Conservation (phyloP, 257 asterid species). For the Solanum bukasovii region DNA sequence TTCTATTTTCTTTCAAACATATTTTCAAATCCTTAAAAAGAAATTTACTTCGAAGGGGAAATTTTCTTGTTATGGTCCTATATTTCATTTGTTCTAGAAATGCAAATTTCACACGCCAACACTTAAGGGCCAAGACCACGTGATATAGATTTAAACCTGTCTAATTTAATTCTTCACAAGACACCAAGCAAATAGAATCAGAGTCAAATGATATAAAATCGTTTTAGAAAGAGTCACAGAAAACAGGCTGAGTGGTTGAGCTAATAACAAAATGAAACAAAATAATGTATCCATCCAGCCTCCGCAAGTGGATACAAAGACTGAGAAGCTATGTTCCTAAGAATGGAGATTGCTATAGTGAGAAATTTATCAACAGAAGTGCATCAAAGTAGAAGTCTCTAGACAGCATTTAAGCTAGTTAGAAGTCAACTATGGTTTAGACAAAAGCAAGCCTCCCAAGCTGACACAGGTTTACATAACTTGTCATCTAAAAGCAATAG, state of each 20-base stretch:
- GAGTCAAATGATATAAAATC: not conserved
- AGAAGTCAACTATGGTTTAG: not conserved
- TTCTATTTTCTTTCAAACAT: not conserved
- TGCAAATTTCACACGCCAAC: not conserved
- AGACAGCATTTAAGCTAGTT: not conserved
- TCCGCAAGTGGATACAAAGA: not conserved
- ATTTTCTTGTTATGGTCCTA: not conserved
- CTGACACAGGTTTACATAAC: not conserved
- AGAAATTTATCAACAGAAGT: not conserved
- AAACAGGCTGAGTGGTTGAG: not conserved
- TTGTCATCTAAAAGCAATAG: not conserved
- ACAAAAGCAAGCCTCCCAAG: not conserved
- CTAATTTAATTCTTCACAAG: not conserved
- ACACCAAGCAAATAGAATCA: not conserved
- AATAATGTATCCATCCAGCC: not conserved
- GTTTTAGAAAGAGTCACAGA: not conserved
- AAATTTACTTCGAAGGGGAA: not conserved
- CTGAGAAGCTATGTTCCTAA: not conserved
- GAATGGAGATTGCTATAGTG: not conserved
- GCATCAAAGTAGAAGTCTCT: not conserved
- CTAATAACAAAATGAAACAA: not conserved
- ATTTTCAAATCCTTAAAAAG: not conserved
- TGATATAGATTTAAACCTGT: not conserved
- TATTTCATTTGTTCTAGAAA: not conserved
- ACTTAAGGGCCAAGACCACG: not conserved